Percentiles rank a stretch among this genome's conserved stretches.
Conservation (phyloP, 208 protist species). For the Acanthamoeba pearcei region DNA sequence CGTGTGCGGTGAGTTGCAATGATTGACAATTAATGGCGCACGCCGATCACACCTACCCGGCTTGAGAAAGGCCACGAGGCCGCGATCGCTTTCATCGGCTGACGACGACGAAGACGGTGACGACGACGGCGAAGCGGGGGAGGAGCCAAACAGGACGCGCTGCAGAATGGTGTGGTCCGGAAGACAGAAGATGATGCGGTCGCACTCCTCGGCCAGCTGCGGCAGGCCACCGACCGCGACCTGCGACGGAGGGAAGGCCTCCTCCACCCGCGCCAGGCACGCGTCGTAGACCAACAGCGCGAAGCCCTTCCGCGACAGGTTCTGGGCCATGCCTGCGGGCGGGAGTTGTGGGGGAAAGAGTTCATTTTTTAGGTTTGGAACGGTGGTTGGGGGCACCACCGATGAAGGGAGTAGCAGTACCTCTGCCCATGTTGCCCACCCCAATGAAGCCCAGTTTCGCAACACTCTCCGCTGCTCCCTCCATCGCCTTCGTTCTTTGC, state of each 20-base stretch:
- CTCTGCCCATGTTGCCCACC: constrained; percentile 4
- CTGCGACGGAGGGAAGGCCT: not conserved
- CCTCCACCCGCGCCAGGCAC: not conserved
- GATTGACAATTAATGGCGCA: too few relatives aligned
- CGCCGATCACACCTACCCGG: not conserved
- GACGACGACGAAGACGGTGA: not conserved
- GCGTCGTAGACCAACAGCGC: not conserved
- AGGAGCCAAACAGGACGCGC: not conserved
- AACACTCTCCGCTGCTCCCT: not conserved
- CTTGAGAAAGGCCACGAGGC: not conserved
- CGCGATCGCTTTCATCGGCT: not conserved
- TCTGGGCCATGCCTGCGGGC: not conserved
- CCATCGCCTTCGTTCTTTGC: not conserved
- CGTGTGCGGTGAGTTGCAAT: too few relatives aligned
- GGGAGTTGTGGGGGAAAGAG: not conserved
- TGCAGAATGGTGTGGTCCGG: not conserved
- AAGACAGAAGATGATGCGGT: not conserved
- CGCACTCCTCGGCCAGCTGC: not conserved
- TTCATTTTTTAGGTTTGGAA: not conserved
- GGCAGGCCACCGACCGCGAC: not conserved
- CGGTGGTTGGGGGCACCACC: too few relatives aligned
- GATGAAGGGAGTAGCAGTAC: too few relatives aligned
- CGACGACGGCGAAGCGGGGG: too few relatives aligned
- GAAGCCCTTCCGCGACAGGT: not conserved
- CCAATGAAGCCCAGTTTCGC: not conserved